These are phyloP conservation scores for Wickerhamomyces rabaulensis DNA, from an alignment of 805 yeast species.

Conservation along the genomic window DNA sequence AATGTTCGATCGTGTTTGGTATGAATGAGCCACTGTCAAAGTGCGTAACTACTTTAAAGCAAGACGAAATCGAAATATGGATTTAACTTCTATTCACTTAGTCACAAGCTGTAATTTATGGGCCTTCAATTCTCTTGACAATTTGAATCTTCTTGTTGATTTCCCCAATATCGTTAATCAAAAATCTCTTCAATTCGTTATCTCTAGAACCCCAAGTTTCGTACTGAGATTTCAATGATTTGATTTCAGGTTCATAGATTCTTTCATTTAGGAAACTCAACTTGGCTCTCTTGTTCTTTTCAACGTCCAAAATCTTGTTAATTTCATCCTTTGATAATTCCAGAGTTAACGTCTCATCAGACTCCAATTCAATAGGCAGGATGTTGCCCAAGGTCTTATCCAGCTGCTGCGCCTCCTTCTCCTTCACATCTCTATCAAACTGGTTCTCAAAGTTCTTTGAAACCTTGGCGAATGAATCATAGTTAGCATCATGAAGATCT, in stretches of 20 bases:
- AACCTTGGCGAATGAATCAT: constrained; percentile 9
- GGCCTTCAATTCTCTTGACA: constrained; percentile 2
- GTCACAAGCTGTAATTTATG: too few species aligned
- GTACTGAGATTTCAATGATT: constrained; percentile 8
- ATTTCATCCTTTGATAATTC: constrained; percentile 16
- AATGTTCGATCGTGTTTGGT: too few species aligned
- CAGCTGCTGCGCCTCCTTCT: constrained; percentile 6
- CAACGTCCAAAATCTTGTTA: constrained; percentile 13
- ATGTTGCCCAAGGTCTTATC: constrained; percentile 13
- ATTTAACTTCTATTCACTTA: too few species aligned
- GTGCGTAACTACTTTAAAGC: too few species aligned
- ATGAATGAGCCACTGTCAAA: too few species aligned
- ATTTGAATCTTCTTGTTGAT: constrained; percentile 15
- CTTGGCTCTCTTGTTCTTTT: constrained; percentile 16
- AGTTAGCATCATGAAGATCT: constrained; percentile 4
- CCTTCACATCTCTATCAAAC: constrained; percentile 13
- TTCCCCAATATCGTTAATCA: constrained; percentile 15
- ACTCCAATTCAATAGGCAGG: constrained; percentile 12
- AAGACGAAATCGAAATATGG: too few species aligned
- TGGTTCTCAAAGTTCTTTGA: constrained; percentile 11
- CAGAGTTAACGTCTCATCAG: constrained; percentile 5
- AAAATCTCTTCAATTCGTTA: constrained; percentile 18
- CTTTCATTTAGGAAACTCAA: constrained; percentile 15
- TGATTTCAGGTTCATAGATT: constrained; percentile 15
- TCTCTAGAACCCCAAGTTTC: constrained; percentile 19